phyloP scores from a whole-genome alignment of 108 stramenopile species.

The Nannochloropsis granulata region DNA sequence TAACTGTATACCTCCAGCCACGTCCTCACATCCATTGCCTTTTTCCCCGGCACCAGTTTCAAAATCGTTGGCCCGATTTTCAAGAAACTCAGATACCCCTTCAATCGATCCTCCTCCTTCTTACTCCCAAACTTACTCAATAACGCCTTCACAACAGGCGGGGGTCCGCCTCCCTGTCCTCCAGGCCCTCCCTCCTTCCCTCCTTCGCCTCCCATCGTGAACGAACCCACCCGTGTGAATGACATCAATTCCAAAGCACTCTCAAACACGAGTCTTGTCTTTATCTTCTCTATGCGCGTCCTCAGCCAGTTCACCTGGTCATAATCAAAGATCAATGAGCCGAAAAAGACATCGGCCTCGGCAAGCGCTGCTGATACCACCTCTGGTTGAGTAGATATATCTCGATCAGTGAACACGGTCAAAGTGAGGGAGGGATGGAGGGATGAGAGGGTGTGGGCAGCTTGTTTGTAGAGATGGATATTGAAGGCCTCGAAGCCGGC shows the following conservation, averaged over 20 bases:
- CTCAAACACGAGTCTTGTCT: slow-evolving; percentile 59
- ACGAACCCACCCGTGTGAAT: slow-evolving; percentile 50
- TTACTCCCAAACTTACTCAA: slow-evolving; percentile 54
- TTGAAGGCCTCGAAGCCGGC: slow-evolving; percentile 82
- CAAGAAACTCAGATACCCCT: slow-evolving; percentile 58
- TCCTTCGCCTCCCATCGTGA: slow-evolving; percentile 43
- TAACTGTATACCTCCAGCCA: slow-evolving; percentile 69
- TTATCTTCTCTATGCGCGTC: slow-evolving; percentile 32
- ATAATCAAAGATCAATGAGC: slow-evolving; percentile 59
- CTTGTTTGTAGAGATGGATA: slow-evolving; percentile 50
- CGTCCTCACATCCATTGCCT: slow-evolving; percentile 53
- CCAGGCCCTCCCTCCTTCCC: slow-evolving; percentile 7
- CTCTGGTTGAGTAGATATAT: not conserved
- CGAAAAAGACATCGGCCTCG: slow-evolving; percentile 56
- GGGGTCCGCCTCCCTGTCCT: slow-evolving; percentile 43
- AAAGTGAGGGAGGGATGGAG: slow-evolving; percentile 34
- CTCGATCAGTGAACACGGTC: slow-evolving; percentile 19
- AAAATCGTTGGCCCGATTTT: slow-evolving; percentile 62
- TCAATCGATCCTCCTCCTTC: slow-evolving; percentile 62
- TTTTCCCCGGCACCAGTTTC: slow-evolving; percentile 65
- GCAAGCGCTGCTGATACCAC: slow-evolving; percentile 39
- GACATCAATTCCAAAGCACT: slow-evolving; percentile 63
- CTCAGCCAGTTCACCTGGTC: slow-evolving; percentile 44
- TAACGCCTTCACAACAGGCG: slow-evolving; percentile 59
- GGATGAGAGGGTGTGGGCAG: slow-evolving; percentile 53